Conservation (phyloP, 1,284 basidiomycete species). For the Vanrija sp. region DNA sequence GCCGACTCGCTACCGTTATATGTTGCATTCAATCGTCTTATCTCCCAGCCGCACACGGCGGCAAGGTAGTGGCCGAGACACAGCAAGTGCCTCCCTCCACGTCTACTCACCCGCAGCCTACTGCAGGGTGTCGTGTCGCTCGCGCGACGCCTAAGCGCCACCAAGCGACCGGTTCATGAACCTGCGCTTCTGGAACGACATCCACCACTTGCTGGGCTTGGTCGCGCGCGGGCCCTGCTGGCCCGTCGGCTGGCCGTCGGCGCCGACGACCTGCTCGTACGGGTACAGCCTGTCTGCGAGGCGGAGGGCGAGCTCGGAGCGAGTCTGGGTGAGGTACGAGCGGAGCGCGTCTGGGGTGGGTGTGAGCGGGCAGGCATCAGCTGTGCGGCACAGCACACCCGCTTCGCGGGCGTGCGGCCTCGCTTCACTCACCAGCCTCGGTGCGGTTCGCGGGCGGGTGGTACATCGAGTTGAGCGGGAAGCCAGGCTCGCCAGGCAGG, state of each 20-base stretch:
- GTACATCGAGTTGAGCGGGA: constrained; percentile 90
- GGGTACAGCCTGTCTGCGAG: constrained; percentile 81
- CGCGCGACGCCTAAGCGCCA: not conserved
- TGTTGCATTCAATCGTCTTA: constrained; percentile 1
- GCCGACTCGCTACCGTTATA: not conserved
- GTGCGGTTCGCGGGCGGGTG: constrained; percentile 69
- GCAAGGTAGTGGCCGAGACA: not conserved
- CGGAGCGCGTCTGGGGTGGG: constrained; percentile 56
- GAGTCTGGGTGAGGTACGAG: constrained; percentile 84
- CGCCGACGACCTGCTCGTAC: constrained; percentile 39
- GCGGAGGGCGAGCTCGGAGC: constrained; percentile 83
- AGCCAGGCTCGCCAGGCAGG: constrained; percentile 93
- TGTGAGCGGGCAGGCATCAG: not conserved
- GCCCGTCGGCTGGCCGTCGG: constrained; percentile 57
- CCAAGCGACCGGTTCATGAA: constrained; percentile 21
- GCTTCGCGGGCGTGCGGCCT: not conserved
- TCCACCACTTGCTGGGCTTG: constrained; percentile 99
- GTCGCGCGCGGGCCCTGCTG: constrained; percentile 35
- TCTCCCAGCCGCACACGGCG: not conserved
- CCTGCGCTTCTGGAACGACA: constrained; percentile 92
- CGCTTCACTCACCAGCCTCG: constrained; percentile 67
- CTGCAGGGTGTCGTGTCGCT: not conserved
- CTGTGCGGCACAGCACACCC: not conserved
- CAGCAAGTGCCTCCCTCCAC: too few species aligned
- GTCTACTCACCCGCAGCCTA: not conserved